Evolutionary conservation across 2,329 filamentous ascomycete genomes (phyloP), one percentile per base, ranked within the genome.

Genomic region (Xylariaceae sp.): DNA sequence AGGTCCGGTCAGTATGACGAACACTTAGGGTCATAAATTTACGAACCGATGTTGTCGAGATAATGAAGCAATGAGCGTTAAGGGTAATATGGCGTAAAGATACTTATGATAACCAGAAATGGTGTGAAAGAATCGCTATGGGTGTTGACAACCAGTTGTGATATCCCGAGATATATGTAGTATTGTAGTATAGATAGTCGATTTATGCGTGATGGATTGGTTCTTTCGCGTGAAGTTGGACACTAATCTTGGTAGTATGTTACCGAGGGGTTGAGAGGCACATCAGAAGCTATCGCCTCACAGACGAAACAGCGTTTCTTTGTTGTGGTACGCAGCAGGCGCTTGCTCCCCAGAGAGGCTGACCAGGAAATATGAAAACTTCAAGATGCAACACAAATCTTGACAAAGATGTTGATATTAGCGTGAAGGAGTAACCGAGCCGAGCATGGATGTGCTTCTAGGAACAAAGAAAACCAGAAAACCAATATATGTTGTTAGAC

Each of bases 381-480:
- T 55, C 62, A 61, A 60, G 57, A 57, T 50, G 39, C 44, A 34
- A 36, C 30, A 36, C 34, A 43, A 48, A 54, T 45, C 57, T 34
- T 45, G 55, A 59, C 54, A 56, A 57, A 53, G 58, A 54, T 60
- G 52, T 50, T 60, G 52, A 51, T 49, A 54, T 56, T 59, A 57
- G 61, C 57, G 59, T 57, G 55, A 62, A 58, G 57, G 60, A 61
- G 57, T 43, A 16, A 52, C 56, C 55, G 52, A 58, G 61, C 62
- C 61, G 60, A 63, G 51, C 53, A 61, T 54, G 59, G 61, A 48
- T 60, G 55, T 37, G 47, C 34, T 40, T 55, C 47, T 45, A 54
- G 53, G 55, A 61, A 68, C 66, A 68, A 68, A 68, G 65, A 67
- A 63, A 61, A 51, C 57, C 52, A 63, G 66, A 64, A 61, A 64